Percentiles rank a stretch among this genome's conserved stretches.
Conservation (phyloP, 2,329 filamentous ascomycete species). For the Scolecobasidium constrictum region DNA sequence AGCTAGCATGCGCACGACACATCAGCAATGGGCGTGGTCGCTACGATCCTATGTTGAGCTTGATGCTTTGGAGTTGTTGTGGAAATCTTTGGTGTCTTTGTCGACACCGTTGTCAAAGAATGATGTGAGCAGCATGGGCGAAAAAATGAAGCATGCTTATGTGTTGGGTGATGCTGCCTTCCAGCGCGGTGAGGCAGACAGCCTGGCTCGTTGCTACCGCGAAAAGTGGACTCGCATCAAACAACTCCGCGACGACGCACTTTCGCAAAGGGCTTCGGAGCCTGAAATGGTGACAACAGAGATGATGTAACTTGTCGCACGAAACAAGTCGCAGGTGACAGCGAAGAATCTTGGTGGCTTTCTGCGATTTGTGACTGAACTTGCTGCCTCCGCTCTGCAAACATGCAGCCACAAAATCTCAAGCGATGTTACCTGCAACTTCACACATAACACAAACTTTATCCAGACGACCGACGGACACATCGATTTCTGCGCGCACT, state of each 20-base stretch:
- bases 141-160: neutral
- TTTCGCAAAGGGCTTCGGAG: neutral
- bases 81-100: neutral
- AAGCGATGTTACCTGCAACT: too few relatives aligned
- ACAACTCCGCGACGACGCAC: neutral
- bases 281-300: too few relatives aligned
- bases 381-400: too few relatives aligned
- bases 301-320: too few relatives aligned
- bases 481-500: too few relatives aligned
- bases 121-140: neutral
- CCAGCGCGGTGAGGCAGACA: neutral
- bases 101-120: neutral
- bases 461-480: too few relatives aligned
- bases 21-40: constrained; percentile 3
- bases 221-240: neutral
- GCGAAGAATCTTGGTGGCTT: too few relatives aligned
- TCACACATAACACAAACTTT: too few relatives aligned
- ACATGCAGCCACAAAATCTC: too few relatives aligned
- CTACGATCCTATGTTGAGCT: constrained; percentile 4
- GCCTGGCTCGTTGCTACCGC: neutral
- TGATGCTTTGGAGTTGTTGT: constrained; percentile 1
- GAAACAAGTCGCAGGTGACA: too few relatives aligned
- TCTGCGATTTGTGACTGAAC: too few relatives aligned
- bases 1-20: constrained; percentile 1
- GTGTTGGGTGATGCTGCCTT: neutral